These are phyloP conservation scores for Russula virescens DNA, from an alignment of 768 basidiomycete genomes.

Conservation along the genomic window DNA sequence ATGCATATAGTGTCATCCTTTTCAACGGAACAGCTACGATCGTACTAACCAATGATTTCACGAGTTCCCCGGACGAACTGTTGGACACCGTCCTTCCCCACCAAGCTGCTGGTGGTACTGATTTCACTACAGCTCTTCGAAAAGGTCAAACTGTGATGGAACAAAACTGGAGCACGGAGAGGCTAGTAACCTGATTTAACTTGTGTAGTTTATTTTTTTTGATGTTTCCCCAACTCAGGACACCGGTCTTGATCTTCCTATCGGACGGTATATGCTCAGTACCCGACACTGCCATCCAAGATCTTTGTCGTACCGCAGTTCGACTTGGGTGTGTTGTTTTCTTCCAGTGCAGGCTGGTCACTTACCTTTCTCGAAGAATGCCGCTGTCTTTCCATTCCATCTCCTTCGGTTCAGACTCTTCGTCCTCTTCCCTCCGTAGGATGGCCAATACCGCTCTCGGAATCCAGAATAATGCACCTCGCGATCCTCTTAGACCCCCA, in stretches of 20 bases:
- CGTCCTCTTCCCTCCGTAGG: conserved; percentile 33
- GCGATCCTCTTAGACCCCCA: conserved; percentile 29
- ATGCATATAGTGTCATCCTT: conserved; percentile 51
- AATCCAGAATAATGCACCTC: conserved; percentile 41
- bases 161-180: conserved; percentile 44
- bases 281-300: conserved; percentile 36
- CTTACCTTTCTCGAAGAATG: conserved; percentile 33
- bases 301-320: conserved; percentile 40
- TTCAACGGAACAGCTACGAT: conserved; percentile 33
- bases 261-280: conserved; percentile 49
- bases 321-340: conserved; percentile 37
- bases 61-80: conserved; percentile 40
- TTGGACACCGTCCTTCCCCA: conserved; percentile 36
- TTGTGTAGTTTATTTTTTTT: background rate
- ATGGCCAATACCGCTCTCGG: conserved; percentile 50
- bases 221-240: conserved; percentile 28
- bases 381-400: conserved; percentile 54
- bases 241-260: conserved; percentile 51
- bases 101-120: conserved; percentile 36
- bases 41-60: conserved; percentile 42
- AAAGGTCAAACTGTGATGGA: conserved; percentile 38
- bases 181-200: conserved; percentile 28
- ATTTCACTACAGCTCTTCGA: conserved; percentile 39
- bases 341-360: background rate
- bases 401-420: conserved; percentile 43